Conservation (phyloP, 306 rosid genomes). For the Chamaecrista fasciculata region DNA sequence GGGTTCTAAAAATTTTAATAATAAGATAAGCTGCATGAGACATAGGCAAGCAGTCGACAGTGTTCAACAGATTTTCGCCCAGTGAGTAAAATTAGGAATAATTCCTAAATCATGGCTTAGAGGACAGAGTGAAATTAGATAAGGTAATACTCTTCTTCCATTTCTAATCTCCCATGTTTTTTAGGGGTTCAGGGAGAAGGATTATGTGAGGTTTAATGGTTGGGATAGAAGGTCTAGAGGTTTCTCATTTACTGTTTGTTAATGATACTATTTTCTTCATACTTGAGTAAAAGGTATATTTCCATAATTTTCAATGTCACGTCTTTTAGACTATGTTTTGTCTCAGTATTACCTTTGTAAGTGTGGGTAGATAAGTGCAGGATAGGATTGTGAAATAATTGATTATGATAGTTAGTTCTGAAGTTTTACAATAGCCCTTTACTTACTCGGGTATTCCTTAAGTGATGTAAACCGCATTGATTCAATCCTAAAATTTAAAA, state of each 20-base stretch:
- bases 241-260: background rate
- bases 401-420: background rate
- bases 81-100: background rate
- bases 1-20: conserved; percentile 51
- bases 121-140: background rate
- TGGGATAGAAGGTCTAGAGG: background rate
- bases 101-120: background rate
- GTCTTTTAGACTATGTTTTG: background rate
- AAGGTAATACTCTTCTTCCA: background rate
- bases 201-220: background rate
- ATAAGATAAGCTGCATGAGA: background rate
- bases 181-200: background rate
- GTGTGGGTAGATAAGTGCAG: background rate
- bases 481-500: too few species aligned
- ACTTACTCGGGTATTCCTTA: background rate
- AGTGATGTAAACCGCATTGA: too few species aligned
- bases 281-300: background rate
- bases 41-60: background rate
- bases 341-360: background rate
- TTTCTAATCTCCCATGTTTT: background rate
- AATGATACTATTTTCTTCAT: background rate
- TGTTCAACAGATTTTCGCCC: conserved; percentile 3
- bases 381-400: background rate
- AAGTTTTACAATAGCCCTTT: background rate
- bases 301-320: background rate